Conservation (phyloP, 2,329 filamentous ascomycete species). For the Sporothrix brunneoviolacea region DNA sequence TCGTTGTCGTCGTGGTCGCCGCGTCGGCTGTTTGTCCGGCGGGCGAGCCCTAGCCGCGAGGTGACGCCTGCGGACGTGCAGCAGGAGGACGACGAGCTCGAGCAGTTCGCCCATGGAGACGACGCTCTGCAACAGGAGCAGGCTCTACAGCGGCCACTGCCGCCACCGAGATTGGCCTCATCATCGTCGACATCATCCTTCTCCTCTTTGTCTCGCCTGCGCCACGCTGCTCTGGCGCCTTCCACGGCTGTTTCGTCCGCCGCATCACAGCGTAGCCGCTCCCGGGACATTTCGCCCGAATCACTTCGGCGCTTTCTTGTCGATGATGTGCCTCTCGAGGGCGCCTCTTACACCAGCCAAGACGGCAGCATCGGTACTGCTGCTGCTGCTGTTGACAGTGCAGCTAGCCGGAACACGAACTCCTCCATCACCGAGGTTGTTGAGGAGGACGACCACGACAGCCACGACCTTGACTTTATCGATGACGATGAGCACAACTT, state of each 20-base stretch:
- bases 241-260: no score
- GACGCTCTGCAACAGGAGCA: not conserved
- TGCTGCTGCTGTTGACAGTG: not conserved
- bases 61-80: not conserved
- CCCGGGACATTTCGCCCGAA: slow-evolving; percentile 50
- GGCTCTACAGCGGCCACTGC: slow-evolving; percentile 23
- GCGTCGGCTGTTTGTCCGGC: slow-evolving; percentile 15
- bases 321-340: slow-evolving; percentile 34
- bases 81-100: not conserved
- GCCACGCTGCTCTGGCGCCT: not conserved
- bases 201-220: not conserved
- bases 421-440: not conserved
- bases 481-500: slow-evolving; percentile 57
- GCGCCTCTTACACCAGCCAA: not conserved
- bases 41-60: slow-evolving; percentile 6
- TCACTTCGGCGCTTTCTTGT: slow-evolving; percentile 46
- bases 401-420: not conserved
- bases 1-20: slow-evolving; percentile 24
- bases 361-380: not conserved
- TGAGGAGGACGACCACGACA: slow-evolving; percentile 34
- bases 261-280: slow-evolving; percentile 37
- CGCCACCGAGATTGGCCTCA: slow-evolving; percentile 21
- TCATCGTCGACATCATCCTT: slow-evolving; percentile 10
- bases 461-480: slow-evolving; percentile 30
- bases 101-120: not conserved